Base-by-base conservation (phyloP, 1,284 basidiomycete species). In the Coniferiporia weirii region DNA sequence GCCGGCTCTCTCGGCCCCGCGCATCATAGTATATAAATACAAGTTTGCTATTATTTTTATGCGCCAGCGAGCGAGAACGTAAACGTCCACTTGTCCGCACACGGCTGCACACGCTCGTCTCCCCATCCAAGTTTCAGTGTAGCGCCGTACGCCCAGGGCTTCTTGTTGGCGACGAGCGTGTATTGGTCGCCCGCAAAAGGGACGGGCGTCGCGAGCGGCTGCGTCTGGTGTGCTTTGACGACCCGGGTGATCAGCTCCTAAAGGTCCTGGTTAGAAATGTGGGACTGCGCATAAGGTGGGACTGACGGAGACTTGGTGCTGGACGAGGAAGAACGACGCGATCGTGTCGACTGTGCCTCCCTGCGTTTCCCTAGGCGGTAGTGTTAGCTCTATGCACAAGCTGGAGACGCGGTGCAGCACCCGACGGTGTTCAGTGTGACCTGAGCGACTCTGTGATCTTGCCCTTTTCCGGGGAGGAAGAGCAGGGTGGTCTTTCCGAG, bases 261-360 rank as follows among this genome's bases (percentile, higher is more conserved):
- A 13, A 13, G 15, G 38, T 10, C 38, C 38, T 15, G 4, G 17
- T 32, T 59, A 54, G 20, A 5, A 12, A 17, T 20, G 10, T 47
- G 15, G 4, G 32, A 34, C 22, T 34, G 45, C 32, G 10, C 15
- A 40, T 10, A 19, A 8, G 19, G 8, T 19, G 40, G 0, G 17
- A 60, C 54, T 47, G 19, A 61, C 60, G 3, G 60, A 61, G 13
- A 61, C 36, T 35, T 61, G 52, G 20, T 55, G 60, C 46, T 61
- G 60, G 3, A 61, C 52, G 3, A 54, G 51, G 44, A 58, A 61
- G 38, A 51, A 61, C 12, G 45, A 22, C n/a, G 60, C 56, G 15
- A 59, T 40, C 19, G 52, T 40, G 9, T 61, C 53, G 13, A 53
- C 38, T n/a, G n/a, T n/a, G 3, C 48, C 22, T n/a, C 35, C 12